Evolutionary conservation across 208 protist species (phyloP), one percentile per base, ranked within the genome.

Genomic region (Hexamita inflata): DNA sequence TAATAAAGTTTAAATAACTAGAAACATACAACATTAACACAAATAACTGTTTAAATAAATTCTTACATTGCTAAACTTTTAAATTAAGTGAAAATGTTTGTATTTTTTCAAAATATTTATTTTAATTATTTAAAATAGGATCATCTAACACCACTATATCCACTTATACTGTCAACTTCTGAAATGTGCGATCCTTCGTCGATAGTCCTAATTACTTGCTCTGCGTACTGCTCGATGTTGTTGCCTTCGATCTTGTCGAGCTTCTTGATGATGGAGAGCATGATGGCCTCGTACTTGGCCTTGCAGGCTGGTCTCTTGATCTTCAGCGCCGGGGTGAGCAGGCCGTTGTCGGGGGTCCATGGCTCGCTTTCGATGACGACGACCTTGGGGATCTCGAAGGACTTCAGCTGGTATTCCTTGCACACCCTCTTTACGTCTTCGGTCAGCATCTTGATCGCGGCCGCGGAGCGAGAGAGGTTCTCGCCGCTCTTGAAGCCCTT

Each of bases 231-330:
- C 45, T 53, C 45, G 45, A 53, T 19, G 19, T 4, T 53, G 19
- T 4, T 4, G 11, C 85, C 98, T 19, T 53, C 45, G 4, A 19
- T 19, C 45, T 53, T 53, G 19, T 19, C 19, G 45, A 53, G 45
- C 45, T 19, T 53, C 11, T 53, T 53, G 45, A 24, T 24, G 4
- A 53, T 53, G 45, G 4, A 4, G 45, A 42, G 34, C 30, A 0
- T 38, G 15, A 24, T 0, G 0, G 38, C 15, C 2, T 4, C 45
- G 32, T 74, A 78, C 35, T 59, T 34, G 11, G 59, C 58, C 28
- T 59, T 59, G 0, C 64, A 42, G 38, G 32, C 40, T 24, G 32
- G 30, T 38, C 76, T 73, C 61, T 73, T 78, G n/a, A 24, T 30
- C 57, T 78, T 78, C 41, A 78, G 59, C 0, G 41, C 40, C 32